Evolutionary conservation across 257 asterid species (phyloP).

Genomic region (Nicotiana obtusifolia): DNA sequence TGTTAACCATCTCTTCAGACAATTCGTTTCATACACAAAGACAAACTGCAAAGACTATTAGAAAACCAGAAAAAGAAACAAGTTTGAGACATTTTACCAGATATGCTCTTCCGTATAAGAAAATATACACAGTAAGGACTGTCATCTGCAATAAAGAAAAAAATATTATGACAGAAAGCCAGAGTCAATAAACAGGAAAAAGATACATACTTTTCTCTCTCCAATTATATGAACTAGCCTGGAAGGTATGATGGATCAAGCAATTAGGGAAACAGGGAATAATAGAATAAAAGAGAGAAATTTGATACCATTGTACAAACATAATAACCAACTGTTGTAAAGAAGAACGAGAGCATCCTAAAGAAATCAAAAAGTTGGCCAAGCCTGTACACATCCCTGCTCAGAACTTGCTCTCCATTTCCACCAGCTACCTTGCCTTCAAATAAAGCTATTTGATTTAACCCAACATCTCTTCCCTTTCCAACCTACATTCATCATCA

Average conservation of each 20-base stretch:
- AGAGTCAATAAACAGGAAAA: background rate
- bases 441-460: slow-evolving; percentile 93
- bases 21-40: background rate
- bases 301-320: slow-evolving; percentile 92
- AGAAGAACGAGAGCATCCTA: slow-evolving; percentile 92
- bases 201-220: background rate
- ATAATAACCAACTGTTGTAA: slow-evolving; percentile 90
- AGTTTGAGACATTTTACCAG: slow-evolving; percentile 57
- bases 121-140: slow-evolving; percentile 83
- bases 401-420: slow-evolving; percentile 97
- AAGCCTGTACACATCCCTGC: slow-evolving; percentile 94
- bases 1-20: background rate
- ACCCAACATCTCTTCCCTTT: slow-evolving; percentile 98
- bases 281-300: slow-evolving; percentile 4
- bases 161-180: slow-evolving; percentile 7
- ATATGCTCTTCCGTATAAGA: slow-evolving; percentile 91
- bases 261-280: background rate
- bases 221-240: background rate
- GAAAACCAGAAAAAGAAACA: slow-evolving; percentile 6
- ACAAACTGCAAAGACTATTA: background rate
- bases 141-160: slow-evolving; percentile 76
- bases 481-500: slow-evolving; percentile 66
- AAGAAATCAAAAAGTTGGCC: slow-evolving; percentile 96
- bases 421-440: slow-evolving; percentile 99
- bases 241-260: slow-evolving; percentile 2